phyloP scores from a whole-genome alignment of 1,284 basidiomycete species.

The Meripilus lineatus region DNA sequence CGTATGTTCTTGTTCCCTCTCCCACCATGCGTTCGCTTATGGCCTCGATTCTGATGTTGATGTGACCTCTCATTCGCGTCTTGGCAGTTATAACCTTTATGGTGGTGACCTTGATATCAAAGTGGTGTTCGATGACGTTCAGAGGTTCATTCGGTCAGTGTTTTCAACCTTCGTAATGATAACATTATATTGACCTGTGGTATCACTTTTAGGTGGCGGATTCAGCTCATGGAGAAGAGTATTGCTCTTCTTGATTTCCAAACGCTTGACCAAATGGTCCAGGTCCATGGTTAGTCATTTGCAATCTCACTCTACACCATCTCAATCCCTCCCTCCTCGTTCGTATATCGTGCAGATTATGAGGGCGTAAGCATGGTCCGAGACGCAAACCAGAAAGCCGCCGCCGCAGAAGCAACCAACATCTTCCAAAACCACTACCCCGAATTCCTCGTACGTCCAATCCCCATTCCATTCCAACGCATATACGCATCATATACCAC shows the following conservation, averaged over 20 bases:
- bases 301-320: not conserved
- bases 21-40: too few species aligned
- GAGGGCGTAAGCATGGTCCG: constrained; percentile 60
- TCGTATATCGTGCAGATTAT: constrained; percentile 48
- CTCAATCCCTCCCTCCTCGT: not conserved
- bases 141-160: constrained; percentile 62
- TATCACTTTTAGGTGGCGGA: constrained; percentile 54
- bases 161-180: not conserved
- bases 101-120: constrained; percentile 61
- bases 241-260: constrained; percentile 64
- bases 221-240: constrained; percentile 68
- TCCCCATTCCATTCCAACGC: not conserved
- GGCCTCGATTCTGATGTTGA: constrained; percentile 13
- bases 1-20: constrained; percentile 35
- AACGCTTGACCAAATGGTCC: constrained; percentile 67
- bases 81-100: constrained; percentile 64
- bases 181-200: constrained; percentile 1
- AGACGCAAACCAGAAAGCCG: constrained; percentile 70
- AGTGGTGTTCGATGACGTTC: constrained; percentile 65
- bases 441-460: constrained; percentile 58
- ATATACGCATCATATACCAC: not conserved
- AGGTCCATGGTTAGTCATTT: constrained; percentile 56
- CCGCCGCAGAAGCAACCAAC: constrained; percentile 62
- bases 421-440: constrained; percentile 75
- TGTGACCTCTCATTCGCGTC: constrained; percentile 1